A percentile compares a stretch with the other conserved stretches of the same genome.
These are phyloP conservation scores for Macadamia tetraphylla DNA, from an alignment of 164 flowering plant genomes.

Conservation along the genomic window DNA sequence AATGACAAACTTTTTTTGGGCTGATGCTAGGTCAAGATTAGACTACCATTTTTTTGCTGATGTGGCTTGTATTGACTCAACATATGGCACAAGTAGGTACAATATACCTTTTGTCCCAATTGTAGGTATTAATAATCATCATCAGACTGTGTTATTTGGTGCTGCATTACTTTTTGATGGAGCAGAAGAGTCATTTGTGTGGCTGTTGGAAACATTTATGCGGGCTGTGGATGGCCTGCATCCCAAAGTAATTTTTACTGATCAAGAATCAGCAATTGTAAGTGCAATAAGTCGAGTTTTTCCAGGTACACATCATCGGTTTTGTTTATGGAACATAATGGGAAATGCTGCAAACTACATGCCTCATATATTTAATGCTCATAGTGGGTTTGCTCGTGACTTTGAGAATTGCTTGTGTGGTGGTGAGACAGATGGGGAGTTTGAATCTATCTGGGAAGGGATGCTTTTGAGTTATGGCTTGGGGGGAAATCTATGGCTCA, in stretches of 20 bases:
- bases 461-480: not conserved
- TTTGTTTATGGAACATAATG: not conserved
- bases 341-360: not conserved
- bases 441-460: not conserved
- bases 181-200: not conserved
- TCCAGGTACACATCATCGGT: not conserved
- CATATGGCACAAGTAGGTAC: not conserved
- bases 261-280: slow-evolving; percentile 7
- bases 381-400: not conserved
- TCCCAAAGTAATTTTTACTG: slow-evolving; percentile 3
- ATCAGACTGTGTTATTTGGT: not conserved
- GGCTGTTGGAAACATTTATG: not conserved
- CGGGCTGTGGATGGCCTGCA: not conserved
- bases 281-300: slow-evolving; percentile 7
- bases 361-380: not conserved
- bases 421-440: not conserved
- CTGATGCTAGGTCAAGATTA: not conserved
- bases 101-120: not conserved
- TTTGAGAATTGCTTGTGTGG: slow-evolving; percentile 2
- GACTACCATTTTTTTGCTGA: not conserved
- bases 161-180: not conserved
- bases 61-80: not conserved
- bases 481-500: not conserved
- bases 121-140: not conserved
- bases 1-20: not conserved